phyloP scores from a whole-genome alignment of 345 rosid species.

The Viola odorata region DNA sequence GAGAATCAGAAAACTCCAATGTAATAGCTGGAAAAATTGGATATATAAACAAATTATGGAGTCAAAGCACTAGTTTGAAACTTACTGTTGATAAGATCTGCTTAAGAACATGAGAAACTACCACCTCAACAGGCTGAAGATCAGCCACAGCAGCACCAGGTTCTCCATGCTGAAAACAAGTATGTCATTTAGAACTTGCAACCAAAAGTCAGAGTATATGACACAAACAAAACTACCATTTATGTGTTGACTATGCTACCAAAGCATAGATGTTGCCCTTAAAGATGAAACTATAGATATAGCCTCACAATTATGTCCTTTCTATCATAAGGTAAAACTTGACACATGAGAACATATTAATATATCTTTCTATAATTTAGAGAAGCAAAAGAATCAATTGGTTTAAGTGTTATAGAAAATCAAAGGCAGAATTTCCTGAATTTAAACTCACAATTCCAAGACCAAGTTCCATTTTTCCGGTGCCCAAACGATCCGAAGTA shows the following conservation, averaged over 20 bases:
- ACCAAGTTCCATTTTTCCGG: constrained; percentile 93
- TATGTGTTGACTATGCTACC: not conserved
- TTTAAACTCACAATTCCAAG: constrained; percentile 82
- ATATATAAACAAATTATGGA: not conserved
- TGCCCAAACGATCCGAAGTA: constrained; percentile 81
- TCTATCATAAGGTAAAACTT: too few relatives aligned
- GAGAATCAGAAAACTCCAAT: too few relatives aligned
- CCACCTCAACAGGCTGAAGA: constrained; percentile 75
- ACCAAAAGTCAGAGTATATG: not conserved
- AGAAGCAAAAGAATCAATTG: not conserved
- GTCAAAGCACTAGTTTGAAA: constrained; percentile 1
- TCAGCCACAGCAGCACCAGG: constrained; percentile 92
- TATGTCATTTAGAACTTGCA: constrained; percentile 2
- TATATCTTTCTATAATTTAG: too few relatives aligned
- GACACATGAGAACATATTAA: too few relatives aligned
- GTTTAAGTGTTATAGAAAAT: not conserved
- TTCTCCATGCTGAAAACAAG: constrained; percentile 73
- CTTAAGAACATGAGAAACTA: constrained; percentile 80
- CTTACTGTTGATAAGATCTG: constrained; percentile 78
- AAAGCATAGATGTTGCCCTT: too few relatives aligned
- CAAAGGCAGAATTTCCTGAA: not conserved
- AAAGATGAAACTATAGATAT: too few relatives aligned
- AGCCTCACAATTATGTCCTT: too few relatives aligned
- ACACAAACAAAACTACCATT: not conserved
- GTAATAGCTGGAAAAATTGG: not conserved